Base-by-base conservation (phyloP, 2,329 filamentous ascomycete species). In the Zymoseptoria ardabiliae region DNA sequence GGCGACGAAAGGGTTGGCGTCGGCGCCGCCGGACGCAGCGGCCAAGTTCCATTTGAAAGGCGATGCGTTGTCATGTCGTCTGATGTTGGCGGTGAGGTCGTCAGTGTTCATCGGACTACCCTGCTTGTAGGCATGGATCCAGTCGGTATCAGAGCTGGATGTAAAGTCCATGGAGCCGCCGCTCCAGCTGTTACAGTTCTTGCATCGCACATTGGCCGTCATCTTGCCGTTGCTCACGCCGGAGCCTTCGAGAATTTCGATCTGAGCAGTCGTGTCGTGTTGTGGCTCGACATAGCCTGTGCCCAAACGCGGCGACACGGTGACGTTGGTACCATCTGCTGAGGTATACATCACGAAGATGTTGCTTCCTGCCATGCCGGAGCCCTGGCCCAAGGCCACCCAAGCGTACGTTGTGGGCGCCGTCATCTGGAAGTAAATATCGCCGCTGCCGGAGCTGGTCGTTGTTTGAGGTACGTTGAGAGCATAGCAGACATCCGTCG, bases 281-380 rank as follows among this genome's bases (percentile, higher is more conserved):
- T 68, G 61, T 2, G 82, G 82, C 62, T 73, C 63, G 3, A 56
- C 61, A 30, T 82, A 68, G 6, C 80, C 80, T 11, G 66, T 73
- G 8, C 77, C 77, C 6, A 74, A 64, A 49, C 83, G 73, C 9
- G 82, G 79, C 2, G 82, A 85, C 8, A 86, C 64, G 0, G 83
- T 86, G 13, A 85, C 80, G 62, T 84, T 85, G 50, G 71, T 76
- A 23, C 81, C 78, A 45, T 72, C 71, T 48, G 77, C 72, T 23
- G 78, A 76, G n/a, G 80, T 77, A 65, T 85, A 85, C 5, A 84
- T 74, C 50, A 85, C 72, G 67, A 85, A 85, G 53, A 86, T 84
- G 68, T 84, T 83, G 5, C 83, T 70, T 21, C 78, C 79, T 17
- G 70, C 64, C 83, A 85, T 86, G 20, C 69, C 63, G 1, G 65